Evolutionary conservation across 2,329 filamentous ascomycete genomes (phyloP).

Genomic region (Talaromyces sp.): DNA sequence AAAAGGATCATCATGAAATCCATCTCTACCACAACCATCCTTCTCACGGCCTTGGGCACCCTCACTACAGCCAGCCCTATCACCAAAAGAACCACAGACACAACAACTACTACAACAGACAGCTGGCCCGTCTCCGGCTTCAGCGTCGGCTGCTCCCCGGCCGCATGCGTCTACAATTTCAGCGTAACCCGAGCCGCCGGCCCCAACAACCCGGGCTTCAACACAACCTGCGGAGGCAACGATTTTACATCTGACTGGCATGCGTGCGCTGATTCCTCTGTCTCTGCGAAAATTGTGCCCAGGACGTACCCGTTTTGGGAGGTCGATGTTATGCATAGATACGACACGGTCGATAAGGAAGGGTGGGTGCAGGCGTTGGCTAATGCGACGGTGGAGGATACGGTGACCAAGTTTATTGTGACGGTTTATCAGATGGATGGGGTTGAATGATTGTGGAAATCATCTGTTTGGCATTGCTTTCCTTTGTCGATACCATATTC

Average conservation of each 20-base stretch:
- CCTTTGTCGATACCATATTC: background rate
- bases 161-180: constrained; percentile 31
- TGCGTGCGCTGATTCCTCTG: constrained; percentile 22
- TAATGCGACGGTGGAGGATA: constrained; percentile 8
- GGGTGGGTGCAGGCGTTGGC: constrained; percentile 9
- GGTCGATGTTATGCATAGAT: constrained; percentile 15
- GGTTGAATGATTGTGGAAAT: background rate
- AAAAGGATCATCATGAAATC: constrained; percentile 1
- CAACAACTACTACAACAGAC: background rate
- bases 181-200: constrained; percentile 25
- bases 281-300: constrained; percentile 14
- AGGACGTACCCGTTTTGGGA: constrained; percentile 9
- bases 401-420: constrained; percentile 6
- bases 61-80: constrained; percentile 1
- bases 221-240: constrained; percentile 30
- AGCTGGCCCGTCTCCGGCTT: constrained; percentile 31
- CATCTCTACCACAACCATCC: background rate
- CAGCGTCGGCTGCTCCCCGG: constrained; percentile 28
- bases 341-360: background rate
- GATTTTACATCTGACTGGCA: constrained; percentile 19
- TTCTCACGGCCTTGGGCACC: background rate
- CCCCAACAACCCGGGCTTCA: constrained; percentile 30
- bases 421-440: constrained; percentile 10
- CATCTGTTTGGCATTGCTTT: background rate
- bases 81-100: background rate